These are phyloP conservation scores for Cladosporium cucumerinum DNA, from an alignment of 2,329 filamentous ascomycete species.

Conservation along the genomic window DNA sequence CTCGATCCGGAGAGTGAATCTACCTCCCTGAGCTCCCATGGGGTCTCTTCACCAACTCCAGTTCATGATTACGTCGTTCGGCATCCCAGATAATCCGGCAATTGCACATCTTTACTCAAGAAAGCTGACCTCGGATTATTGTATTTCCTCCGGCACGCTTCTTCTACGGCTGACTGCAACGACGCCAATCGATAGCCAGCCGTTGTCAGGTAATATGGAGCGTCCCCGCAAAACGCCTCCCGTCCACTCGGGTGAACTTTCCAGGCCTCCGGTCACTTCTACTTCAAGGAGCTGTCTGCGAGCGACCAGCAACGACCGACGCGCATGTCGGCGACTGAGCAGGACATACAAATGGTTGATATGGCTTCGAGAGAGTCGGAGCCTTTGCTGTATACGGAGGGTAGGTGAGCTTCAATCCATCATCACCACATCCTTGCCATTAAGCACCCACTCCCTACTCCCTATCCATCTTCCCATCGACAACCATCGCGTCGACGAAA, in stretches of 20 bases:
- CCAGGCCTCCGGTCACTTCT: background rate
- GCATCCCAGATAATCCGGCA: slow-evolving; percentile 11
- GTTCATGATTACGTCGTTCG: background rate
- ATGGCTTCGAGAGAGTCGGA: slow-evolving; percentile 12
- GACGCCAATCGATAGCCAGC: slow-evolving; percentile 2
- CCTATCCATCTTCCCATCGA: background rate
- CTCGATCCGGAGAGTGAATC: background rate
- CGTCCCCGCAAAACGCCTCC: background rate
- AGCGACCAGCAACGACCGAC: slow-evolving; percentile 13
- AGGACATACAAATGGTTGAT: slow-evolving; percentile 13
- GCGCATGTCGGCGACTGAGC: slow-evolving; percentile 16
- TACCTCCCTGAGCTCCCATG: slow-evolving; percentile 3
- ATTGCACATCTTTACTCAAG: slow-evolving; percentile 14
- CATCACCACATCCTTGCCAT: background rate
- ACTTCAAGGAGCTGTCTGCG: slow-evolving; percentile 9
- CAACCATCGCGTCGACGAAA: background rate
- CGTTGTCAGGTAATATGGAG: background rate
- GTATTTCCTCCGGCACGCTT: slow-evolving; percentile 14
- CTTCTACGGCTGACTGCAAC: slow-evolving; percentile 8
- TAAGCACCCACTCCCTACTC: background rate
- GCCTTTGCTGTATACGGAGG: slow-evolving; percentile 12
- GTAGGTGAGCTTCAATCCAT: slow-evolving; percentile 12
- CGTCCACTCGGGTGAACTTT: slow-evolving; percentile 3
- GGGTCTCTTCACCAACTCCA: slow-evolving; percentile 3
- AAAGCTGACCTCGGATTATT: slow-evolving; percentile 7